These are phyloP conservation scores for Tetrahymena borealis DNA, from an alignment of 73 alveolate genomes.

Conservation along the genomic window DNA sequence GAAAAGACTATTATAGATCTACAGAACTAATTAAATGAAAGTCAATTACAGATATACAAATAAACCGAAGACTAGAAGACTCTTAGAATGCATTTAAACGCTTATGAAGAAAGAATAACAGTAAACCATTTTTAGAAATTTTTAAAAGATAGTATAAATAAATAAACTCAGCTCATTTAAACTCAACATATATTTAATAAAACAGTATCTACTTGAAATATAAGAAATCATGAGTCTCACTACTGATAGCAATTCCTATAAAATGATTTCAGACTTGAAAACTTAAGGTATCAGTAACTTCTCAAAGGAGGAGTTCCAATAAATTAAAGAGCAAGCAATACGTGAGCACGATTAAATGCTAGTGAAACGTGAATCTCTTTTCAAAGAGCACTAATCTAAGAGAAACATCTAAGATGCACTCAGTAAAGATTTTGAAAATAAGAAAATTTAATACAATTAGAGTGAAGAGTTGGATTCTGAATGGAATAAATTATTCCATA, in stretches of 20 bases:
- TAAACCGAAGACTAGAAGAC: background rate
- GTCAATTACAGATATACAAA: background rate
- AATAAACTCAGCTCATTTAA: background rate
- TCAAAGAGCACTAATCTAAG: background rate
- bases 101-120: background rate
- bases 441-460: background rate
- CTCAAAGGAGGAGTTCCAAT: background rate
- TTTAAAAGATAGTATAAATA: background rate
- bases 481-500: background rate
- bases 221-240: background rate
- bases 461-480: background rate
- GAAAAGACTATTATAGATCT: background rate
- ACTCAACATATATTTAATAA: too few relatives aligned
- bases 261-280: background rate
- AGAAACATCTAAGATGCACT: background rate
- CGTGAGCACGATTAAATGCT: background rate
- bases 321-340: background rate
- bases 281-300: background rate
- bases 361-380: background rate
- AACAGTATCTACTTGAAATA: background rate
- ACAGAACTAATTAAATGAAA: background rate
- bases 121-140: background rate
- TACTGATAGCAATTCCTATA: background rate
- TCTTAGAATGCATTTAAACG: background rate
- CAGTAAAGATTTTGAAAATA: background rate